Base-by-base conservation (phyloP, 352 stramenopile species). In the Pythium volutum region DNA sequence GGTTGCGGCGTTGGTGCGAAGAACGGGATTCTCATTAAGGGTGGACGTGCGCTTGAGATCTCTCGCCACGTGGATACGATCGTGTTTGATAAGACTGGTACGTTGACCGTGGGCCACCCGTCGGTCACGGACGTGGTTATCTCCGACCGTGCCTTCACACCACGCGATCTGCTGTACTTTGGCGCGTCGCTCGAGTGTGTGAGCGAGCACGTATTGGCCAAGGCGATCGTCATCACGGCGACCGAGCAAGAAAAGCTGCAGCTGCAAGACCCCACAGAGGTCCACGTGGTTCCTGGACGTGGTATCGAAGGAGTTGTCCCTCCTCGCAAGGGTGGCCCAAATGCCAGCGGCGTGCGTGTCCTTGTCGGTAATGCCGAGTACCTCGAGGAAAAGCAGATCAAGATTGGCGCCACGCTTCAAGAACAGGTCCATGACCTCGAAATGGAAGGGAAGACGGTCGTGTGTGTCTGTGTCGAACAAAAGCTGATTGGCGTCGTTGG, bases 41-140 rank as follows among this genome's bases (percentile, higher is more conserved):
- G 92, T 1, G 87, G 87, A 1, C 73, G 77, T 12, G 82, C 84
- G 8, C 73, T 96, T 1, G 88, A 96, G 59, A 84, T 89, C 3
- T 80, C 86, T 15, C 80, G 80, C 4, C 88, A 96, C 62, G 87
- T 97, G 2, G 84, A 89, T 29, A 88, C 83, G 23, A 87, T 93
- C 29, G 92, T 96, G 27, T 98, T 98, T 67, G 93, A 98, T 66
- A 98, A 98, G 72, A 98, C 92, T 3, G 92, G 92, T 1, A 98
- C 93, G 10, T 67, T 98, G 3, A 98, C 93, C 2, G 73, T 86
- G 18, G 88, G 86, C 36, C 81, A 88, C 25, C 83, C 84, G n/a
- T 88, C 75, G 2, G 81, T 95, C 10, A 88, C 79, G 23, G 86
- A 95, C 49, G 77, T 95, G 0, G 74, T 93, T 20, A 73, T 93